Evolutionary conservation across 768 basidiomycete genomes (phyloP).

Genomic region (Melanogaster broomeanus): DNA sequence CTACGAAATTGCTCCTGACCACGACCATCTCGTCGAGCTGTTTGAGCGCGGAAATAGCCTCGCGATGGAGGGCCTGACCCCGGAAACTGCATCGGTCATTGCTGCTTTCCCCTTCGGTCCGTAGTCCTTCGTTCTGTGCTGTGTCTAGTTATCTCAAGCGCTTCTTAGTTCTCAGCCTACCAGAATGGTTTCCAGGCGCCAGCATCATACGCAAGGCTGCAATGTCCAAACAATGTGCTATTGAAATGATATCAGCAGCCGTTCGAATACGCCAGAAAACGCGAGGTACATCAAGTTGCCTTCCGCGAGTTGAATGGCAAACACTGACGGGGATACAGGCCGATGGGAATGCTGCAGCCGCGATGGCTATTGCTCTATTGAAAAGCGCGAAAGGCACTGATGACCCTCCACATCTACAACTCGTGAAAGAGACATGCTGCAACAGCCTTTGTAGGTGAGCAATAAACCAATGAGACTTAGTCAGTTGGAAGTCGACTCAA

Average conservation of each 20-base stretch:
- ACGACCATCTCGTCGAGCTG: constrained; percentile 39
- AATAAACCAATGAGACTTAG: not conserved
- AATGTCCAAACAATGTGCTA: constrained; percentile 3
- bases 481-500: too few relatives aligned
- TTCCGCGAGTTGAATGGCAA: not conserved
- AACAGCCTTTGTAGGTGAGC: constrained; percentile 19
- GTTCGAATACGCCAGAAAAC: constrained; percentile 12
- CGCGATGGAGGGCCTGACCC: constrained; percentile 14
- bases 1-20: constrained; percentile 33
- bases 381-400: not conserved
- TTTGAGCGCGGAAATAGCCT: constrained; percentile 34
- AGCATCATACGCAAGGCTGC: constrained; percentile 27
- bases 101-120: constrained; percentile 24
- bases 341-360: constrained; percentile 6
- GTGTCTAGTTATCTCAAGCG: not conserved
- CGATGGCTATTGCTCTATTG: constrained; percentile 14
- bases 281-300: constrained; percentile 5
- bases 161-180: constrained; percentile 21
- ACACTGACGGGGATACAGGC: constrained; percentile 2
- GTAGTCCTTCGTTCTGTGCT: not conserved
- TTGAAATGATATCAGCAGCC: constrained; percentile 15
- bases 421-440: constrained; percentile 10
- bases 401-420: constrained; percentile 11
- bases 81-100: constrained; percentile 13
- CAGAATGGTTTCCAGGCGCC: constrained; percentile 24